Evolutionary conservation across 73 alveolate genomes (phyloP).

Genomic region (Tetrahymena elliotti): DNA sequence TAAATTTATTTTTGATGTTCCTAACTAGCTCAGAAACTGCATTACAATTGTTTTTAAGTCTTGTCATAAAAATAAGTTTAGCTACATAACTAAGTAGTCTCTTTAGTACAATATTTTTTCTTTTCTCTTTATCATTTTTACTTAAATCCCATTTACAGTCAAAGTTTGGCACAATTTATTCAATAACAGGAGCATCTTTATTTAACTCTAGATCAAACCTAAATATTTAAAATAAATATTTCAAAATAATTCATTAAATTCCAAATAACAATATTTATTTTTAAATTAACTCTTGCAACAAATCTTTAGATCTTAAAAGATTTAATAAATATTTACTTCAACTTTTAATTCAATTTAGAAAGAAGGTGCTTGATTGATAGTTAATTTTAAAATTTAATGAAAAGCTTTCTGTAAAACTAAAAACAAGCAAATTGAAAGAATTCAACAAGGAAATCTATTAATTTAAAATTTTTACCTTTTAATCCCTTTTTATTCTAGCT

Average conservation of each 20-base stretch:
- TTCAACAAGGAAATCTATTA: too few species aligned
- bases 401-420: not conserved
- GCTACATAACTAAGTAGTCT: not conserved
- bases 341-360: too few species aligned
- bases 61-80: not conserved
- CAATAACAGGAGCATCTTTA: not conserved
- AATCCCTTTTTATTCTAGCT: not conserved
- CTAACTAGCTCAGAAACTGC: not conserved
- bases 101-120: not conserved
- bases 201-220: not conserved
- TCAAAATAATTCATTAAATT: too few species aligned
- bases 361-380: too few species aligned
- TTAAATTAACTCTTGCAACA: too few species aligned
- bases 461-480: not conserved
- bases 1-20: not conserved
- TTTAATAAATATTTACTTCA: too few species aligned
- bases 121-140: not conserved
- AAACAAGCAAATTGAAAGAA: not conserved
- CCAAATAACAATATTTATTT: too few species aligned
- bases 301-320: too few species aligned
- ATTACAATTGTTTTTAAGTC: not conserved
- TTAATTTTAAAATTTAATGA: too few species aligned
- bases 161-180: not conserved
- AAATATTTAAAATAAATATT: not conserved
- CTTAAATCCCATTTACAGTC: not conserved